These are phyloP conservation scores for Annulohypoxylon truncatum DNA, from an alignment of 2,329 filamentous ascomycete species.

Conservation along the genomic window DNA sequence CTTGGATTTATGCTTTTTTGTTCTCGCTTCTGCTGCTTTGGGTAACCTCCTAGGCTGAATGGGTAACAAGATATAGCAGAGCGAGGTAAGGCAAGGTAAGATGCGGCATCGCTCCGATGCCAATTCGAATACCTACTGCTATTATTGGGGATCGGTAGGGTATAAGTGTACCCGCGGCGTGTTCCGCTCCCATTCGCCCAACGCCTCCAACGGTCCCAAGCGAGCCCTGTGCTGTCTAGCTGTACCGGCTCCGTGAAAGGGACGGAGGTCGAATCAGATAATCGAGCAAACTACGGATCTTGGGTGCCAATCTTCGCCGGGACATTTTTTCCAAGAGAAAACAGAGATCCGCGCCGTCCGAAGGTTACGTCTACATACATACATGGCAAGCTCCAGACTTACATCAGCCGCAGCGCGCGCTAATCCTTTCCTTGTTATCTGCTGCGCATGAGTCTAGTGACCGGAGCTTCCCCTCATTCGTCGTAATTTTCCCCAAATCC, in stretches of 20 bases:
- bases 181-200: slow-evolving; percentile 37
- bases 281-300: slow-evolving; percentile 8
- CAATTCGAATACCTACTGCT: slow-evolving; percentile 4
- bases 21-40: background rate
- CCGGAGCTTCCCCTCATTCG: slow-evolving; percentile 31
- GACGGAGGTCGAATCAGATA: slow-evolving; percentile 2
- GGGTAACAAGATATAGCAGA: background rate
- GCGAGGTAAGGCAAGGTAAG: background rate
- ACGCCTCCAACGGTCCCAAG: slow-evolving; percentile 5
- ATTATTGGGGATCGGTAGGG: background rate
- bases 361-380: slow-evolving; percentile 19
- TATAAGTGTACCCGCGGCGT: slow-evolving; percentile 19
- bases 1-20: slow-evolving; percentile 10
- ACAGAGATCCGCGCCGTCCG: slow-evolving; percentile 3
- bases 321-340: background rate
- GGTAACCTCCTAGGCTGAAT: background rate
- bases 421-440: slow-evolving; percentile 29
- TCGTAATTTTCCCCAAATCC: background rate
- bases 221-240: slow-evolving; percentile 18
- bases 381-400: background rate
- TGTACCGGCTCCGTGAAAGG: slow-evolving; percentile 17
- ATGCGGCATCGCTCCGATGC: slow-evolving; percentile 31
- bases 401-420: slow-evolving; percentile 22
- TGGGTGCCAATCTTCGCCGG: slow-evolving; percentile 10
- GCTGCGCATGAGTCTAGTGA: slow-evolving; percentile 30